A percentile compares a stretch with the other conserved stretches of the same genome.
phyloP scores from a whole-genome alignment of 768 basidiomycete genomes.

The Hypholoma fasciculare region DNA sequence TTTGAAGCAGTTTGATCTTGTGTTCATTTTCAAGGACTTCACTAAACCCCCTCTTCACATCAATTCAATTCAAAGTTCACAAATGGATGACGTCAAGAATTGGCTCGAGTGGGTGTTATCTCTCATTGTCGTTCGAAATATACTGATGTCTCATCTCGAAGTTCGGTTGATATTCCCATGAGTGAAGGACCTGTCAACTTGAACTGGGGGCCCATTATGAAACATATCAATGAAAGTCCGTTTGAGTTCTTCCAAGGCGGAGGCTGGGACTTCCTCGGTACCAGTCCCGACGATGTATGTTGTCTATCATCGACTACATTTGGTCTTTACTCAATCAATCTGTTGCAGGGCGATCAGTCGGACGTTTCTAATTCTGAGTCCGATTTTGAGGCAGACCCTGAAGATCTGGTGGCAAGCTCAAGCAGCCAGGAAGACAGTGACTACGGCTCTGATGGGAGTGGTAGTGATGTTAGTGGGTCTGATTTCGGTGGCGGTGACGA shows the following conservation, averaged over 20 bases:
- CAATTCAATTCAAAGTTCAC: slow-evolving; percentile 89
- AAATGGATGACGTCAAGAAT: slow-evolving; percentile 97
- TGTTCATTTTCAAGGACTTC: slow-evolving; percentile 97
- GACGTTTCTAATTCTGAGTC: slow-evolving; percentile 51
- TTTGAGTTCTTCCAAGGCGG: slow-evolving; percentile 94
- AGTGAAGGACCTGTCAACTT: slow-evolving; percentile 96
- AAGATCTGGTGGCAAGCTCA: slow-evolving; percentile 53
- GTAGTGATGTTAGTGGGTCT: slow-evolving; percentile 64
- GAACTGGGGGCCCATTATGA: slow-evolving; percentile 99
- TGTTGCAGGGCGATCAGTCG: slow-evolving; percentile 37
- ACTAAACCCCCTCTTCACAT: slow-evolving; percentile 90
- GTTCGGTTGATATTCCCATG: slow-evolving; percentile 95
- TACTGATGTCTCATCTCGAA: slow-evolving; percentile 29
- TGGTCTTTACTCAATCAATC: background rate
- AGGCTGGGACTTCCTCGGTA: slow-evolving; percentile 92
- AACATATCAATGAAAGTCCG: slow-evolving; percentile 95
- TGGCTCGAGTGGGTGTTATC: slow-evolving; percentile 86
- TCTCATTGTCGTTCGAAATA: background rate
- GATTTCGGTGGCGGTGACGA: slow-evolving; percentile 53
- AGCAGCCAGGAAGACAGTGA: slow-evolving; percentile 65
- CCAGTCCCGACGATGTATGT: slow-evolving; percentile 67
- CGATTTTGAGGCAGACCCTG: slow-evolving; percentile 57
- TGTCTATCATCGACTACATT: background rate
- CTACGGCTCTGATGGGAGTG: slow-evolving; percentile 65
- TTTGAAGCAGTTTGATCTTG: slow-evolving; percentile 95